These are phyloP conservation scores for Pseudoperonospora humuli DNA, from an alignment of 352 stramenopile genomes.

Conservation along the genomic window DNA sequence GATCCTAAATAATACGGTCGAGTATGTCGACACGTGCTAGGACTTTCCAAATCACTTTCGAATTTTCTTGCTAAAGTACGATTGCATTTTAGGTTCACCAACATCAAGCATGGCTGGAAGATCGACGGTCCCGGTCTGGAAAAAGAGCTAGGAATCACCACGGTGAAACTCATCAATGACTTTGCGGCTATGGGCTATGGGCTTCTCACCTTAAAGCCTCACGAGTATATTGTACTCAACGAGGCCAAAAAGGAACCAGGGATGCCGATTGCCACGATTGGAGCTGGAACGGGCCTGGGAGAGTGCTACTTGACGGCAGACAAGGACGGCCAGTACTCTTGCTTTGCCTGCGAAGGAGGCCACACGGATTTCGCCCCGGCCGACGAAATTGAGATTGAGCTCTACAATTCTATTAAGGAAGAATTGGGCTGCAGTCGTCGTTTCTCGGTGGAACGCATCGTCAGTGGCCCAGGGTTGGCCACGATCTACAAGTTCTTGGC, in stretches of 20 bases:
- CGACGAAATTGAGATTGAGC: constrained; percentile 81
- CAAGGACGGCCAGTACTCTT: constrained; percentile 83
- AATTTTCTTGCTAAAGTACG: background rate
- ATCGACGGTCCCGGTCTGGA: constrained; percentile 81
- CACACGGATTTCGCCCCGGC: constrained; percentile 93
- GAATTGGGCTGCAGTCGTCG: constrained; percentile 82
- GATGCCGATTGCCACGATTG: constrained; percentile 92
- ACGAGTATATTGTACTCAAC: constrained; percentile 90
- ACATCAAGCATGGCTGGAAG: constrained; percentile 88
- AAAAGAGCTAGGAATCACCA: constrained; percentile 74
- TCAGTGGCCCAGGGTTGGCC: constrained; percentile 91
- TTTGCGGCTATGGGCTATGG: constrained; percentile 97
- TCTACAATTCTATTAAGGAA: constrained; percentile 76
- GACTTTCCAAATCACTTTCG: background rate
- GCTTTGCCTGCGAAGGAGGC: constrained; percentile 90
- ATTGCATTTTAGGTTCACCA: constrained; percentile 76
- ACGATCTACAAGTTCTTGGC: constrained; percentile 96
- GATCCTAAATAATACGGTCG: constrained; percentile 76
- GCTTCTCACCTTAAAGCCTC: constrained; percentile 89
- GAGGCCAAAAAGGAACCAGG: constrained; percentile 54
- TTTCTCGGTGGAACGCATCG: constrained; percentile 94
- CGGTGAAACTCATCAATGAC: constrained; percentile 93
- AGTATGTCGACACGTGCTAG: constrained; percentile 25
- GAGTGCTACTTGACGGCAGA: constrained; percentile 93
- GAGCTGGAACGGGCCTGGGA: constrained; percentile 93